A percentile compares a stretch with the other conserved stretches of the same genome.
phyloP scores from a whole-genome alignment of 1,284 basidiomycete species.

The Malassezia caprae region DNA sequence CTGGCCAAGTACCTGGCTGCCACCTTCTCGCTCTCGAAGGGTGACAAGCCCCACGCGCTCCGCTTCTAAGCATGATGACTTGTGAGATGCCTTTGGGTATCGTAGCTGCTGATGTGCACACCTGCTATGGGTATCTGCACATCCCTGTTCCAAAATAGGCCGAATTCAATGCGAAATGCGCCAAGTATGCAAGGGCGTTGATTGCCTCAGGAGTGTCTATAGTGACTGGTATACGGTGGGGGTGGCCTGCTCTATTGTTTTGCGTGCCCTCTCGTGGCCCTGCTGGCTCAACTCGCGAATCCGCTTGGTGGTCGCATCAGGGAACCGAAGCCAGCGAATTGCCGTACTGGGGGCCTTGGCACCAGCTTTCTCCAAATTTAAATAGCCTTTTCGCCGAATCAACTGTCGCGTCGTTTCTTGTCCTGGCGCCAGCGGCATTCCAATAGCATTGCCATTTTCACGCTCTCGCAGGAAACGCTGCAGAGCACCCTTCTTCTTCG shows the following conservation, averaged over 20 bases:
- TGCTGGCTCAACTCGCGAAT: slow-evolving; percentile 30
- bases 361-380: neutral
- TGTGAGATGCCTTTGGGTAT: neutral
- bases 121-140: neutral
- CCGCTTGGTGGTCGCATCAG: slow-evolving; percentile 20
- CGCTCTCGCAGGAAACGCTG: slow-evolving; percentile 33
- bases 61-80: slow-evolving; percentile 57
- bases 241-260: neutral
- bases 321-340: slow-evolving; percentile 21
- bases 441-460: slow-evolving; percentile 25
- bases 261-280: slow-evolving; percentile 24
- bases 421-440: slow-evolving; percentile 41
- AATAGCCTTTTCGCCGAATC: slow-evolving; percentile 4
- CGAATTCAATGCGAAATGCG: slow-evolving; percentile 5
- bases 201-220: neutral
- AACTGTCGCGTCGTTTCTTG: slow-evolving; percentile 19
- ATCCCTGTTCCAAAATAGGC: slow-evolving; percentile 19
- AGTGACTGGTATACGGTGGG: neutral
- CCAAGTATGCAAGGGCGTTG: neutral
- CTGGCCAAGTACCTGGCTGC: slow-evolving; percentile 88
- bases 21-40: slow-evolving; percentile 88
- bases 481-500: slow-evolving; percentile 29
- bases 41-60: slow-evolving; percentile 75
- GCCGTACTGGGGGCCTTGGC: neutral
- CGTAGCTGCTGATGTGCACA: neutral